These are phyloP conservation scores for Hypoxylon fuscum DNA, from an alignment of 495 filamentous ascomycete species.

Conservation along the genomic window DNA sequence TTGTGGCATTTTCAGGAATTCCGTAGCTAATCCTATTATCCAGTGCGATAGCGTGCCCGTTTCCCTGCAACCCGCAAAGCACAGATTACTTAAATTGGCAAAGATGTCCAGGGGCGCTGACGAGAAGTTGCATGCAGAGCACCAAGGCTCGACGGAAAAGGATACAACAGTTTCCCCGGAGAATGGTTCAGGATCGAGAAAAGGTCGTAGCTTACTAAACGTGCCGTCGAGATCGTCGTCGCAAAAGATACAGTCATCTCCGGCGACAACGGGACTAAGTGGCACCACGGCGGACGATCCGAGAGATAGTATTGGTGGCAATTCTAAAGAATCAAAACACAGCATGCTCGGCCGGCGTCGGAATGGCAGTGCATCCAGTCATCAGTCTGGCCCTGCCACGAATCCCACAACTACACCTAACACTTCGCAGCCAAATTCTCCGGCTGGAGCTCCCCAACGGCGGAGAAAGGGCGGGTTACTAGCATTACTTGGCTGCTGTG, in stretches of 20 bases:
- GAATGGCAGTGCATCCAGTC: conserved; percentile 71
- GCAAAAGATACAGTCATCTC: conserved; percentile 68
- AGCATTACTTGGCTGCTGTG: conserved; percentile 83
- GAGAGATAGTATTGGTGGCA: conserved; percentile 66
- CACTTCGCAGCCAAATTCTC: conserved; percentile 56
- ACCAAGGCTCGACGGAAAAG: conserved; percentile 59
- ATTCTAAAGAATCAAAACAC: conserved; percentile 69
- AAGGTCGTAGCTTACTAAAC: conserved; percentile 65
- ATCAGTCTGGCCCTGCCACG: conserved; percentile 56
- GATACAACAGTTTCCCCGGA: conserved; percentile 51
- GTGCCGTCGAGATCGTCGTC: conserved; percentile 76
- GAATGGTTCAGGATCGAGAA: conserved; percentile 59
- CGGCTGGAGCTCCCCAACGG: conserved; percentile 57
- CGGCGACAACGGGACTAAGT: conserved; percentile 69
- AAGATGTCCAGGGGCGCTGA: conserved; percentile 52
- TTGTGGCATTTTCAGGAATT: background rate
- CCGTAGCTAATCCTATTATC: conserved; percentile 10
- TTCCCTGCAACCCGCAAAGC: conserved; percentile 19
- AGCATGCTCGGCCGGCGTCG: conserved; percentile 74
- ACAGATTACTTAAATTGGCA: conserved; percentile 14
- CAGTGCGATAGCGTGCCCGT: conserved; percentile 21
- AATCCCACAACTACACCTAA: conserved; percentile 57
- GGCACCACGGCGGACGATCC: conserved; percentile 71
- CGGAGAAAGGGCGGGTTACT: conserved; percentile 73
- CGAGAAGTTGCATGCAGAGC: conserved; percentile 46